Evolutionary conservation across 2,329 filamentous ascomycete genomes (phyloP).

Genomic region (Iodosphaeria phyllophila): DNA sequence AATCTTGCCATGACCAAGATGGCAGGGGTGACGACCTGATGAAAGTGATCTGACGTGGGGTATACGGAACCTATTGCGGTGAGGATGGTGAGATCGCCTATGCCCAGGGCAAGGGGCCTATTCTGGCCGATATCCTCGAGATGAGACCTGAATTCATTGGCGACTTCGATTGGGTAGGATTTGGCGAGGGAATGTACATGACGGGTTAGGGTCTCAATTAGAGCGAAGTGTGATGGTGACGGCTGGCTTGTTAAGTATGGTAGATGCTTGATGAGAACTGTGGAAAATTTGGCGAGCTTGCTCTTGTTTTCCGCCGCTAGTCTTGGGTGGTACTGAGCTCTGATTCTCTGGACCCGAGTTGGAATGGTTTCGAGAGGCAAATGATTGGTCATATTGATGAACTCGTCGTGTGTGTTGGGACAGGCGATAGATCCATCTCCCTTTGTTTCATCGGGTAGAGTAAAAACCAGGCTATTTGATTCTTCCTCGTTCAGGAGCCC

Average conservation of each 20-base stretch:
- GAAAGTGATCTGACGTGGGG: slow-evolving; percentile 93
- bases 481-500: slow-evolving; percentile 45
- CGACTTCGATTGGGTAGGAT: slow-evolving; percentile 61
- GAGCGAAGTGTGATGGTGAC: slow-evolving; percentile 35
- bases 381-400: slow-evolving; percentile 45
- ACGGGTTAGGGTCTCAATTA: slow-evolving; percentile 64
- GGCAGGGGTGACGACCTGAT: slow-evolving; percentile 81
- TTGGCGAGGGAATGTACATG: slow-evolving; percentile 89
- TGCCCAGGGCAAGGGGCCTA: slow-evolving; percentile 32
- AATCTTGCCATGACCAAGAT: slow-evolving; percentile 71
- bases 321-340: slow-evolving; percentile 81
- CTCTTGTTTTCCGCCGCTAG: slow-evolving; percentile 71
- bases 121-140: slow-evolving; percentile 34
- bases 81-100: slow-evolving; percentile 64
- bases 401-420: slow-evolving; percentile 57
- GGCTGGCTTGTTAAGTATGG: slow-evolving; percentile 25
- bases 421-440: slow-evolving; percentile 53
- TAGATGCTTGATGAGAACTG: slow-evolving; percentile 44
- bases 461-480: slow-evolving; percentile 31
- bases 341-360: slow-evolving; percentile 70
- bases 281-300: slow-evolving; percentile 52
- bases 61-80: slow-evolving; percentile 73
- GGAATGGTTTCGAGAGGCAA: slow-evolving; percentile 49
- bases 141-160: slow-evolving; percentile 57
- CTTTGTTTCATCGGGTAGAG: slow-evolving; percentile 13